Base-by-base conservation (phyloP, 768 basidiomycete genomes). In the Amanita brunnescens region DNA sequence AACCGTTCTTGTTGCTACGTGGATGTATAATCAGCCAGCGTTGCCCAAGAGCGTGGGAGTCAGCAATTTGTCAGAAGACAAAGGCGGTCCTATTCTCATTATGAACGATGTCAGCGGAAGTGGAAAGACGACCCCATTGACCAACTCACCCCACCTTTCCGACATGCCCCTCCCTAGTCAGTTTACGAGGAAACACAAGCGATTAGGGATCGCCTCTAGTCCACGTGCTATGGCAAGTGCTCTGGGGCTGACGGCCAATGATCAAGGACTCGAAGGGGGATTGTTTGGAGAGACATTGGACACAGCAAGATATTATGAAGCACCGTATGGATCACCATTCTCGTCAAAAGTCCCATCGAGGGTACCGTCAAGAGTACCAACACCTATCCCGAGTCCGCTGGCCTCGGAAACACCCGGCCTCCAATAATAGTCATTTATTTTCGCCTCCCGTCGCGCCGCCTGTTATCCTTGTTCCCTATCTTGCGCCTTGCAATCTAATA, bases 21-120 rank as follows among this genome's bases (percentile, higher is more conserved):
- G 87, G 78, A 82, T 95, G 77, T 99, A 98, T 76, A 98, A 97
- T 68, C 84, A 86, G 58, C 85, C 85, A 1, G 57, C 72, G 20
- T 61, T 44, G 5, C 52, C 43, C 3, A 40, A 35, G 45, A 23
- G 32, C 9, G 45, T 40, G 10, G 37, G 37, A 2, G 9, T 47
- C 32, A 33, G 51, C 21, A 54, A 54, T 8, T 52, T 56, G 14
- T 58, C 62, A 5, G 64, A 59, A 40, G 50, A 51, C 34, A 51
- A 44, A 44, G 50, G 33, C 6, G 50, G 41, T n/a, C 50, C 50
- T 2, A 44, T 51, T 30, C 39, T 51, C 32, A 20, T 51, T 14
- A 18, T 43, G 20, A 51, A 20, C 32, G 42, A 51, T 37, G 16
- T 23, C 4, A 38, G 47, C 23, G 34, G 50, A 5, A 46, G 29